Conservation (phyloP, 495 filamentous ascomycete species). For the Penicillium turbatum region DNA sequence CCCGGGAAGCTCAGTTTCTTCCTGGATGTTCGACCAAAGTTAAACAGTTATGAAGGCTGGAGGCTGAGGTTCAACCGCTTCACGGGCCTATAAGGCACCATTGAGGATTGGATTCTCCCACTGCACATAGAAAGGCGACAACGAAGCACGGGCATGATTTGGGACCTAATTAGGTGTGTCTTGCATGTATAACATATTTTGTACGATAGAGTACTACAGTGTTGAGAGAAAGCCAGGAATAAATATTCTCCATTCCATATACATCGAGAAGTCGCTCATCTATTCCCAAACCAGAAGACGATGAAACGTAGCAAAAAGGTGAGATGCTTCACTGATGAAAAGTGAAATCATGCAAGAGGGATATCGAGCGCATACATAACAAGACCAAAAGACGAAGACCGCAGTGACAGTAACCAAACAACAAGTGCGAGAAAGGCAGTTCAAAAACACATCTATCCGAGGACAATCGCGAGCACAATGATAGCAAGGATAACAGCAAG, state of each 20-base stretch:
- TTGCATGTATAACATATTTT: constrained; percentile 39
- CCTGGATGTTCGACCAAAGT: constrained; percentile 89
- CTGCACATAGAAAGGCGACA: constrained; percentile 28
- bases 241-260: constrained; percentile 24
- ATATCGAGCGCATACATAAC: constrained; percentile 28
- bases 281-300: background rate
- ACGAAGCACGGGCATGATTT: constrained; percentile 27
- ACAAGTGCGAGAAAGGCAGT: background rate
- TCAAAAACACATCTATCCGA: constrained; percentile 45
- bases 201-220: constrained; percentile 35
- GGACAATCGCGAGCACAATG: constrained; percentile 75
- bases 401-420: constrained; percentile 2
- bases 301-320: constrained; percentile 15
- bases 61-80: constrained; percentile 70
- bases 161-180: constrained; percentile 30
- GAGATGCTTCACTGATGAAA: constrained; percentile 11
- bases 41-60: constrained; percentile 86
- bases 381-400: constrained; percentile 3
- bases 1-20: constrained; percentile 80
- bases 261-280: background rate
- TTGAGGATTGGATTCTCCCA: background rate
- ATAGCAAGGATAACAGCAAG: constrained; percentile 83
- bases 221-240: constrained; percentile 16
- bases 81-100: constrained; percentile 47
- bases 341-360: constrained; percentile 26